Evolutionary conservation across 2,329 filamentous ascomycete species (phyloP).

Genomic region (Phialophora macrospora): DNA sequence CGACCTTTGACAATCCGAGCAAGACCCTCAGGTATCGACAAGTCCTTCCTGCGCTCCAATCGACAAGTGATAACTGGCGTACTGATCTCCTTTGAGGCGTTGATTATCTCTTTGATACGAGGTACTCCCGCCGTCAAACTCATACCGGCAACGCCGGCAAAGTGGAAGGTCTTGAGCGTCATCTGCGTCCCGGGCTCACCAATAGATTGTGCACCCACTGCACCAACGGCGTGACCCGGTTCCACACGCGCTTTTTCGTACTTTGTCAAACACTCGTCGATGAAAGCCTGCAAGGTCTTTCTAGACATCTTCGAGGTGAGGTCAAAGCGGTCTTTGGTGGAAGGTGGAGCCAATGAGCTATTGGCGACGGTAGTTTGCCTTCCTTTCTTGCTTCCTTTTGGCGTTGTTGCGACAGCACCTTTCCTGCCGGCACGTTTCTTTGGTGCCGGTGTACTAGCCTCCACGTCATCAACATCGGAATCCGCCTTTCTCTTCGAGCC

Average conservation of each 20-base stretch:
- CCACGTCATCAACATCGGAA: constrained; percentile 48
- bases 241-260: constrained; percentile 91
- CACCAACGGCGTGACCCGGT: constrained; percentile 92
- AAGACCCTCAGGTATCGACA: constrained; percentile 38
- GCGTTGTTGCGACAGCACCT: constrained; percentile 7
- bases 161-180: constrained; percentile 99
- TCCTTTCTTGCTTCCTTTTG: constrained; percentile 35
- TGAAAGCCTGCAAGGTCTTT: constrained; percentile 74
- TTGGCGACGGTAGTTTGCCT: constrained; percentile 21
- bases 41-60: constrained; percentile 48
- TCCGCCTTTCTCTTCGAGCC: constrained; percentile 29
- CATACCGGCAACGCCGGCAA: constrained; percentile 99
- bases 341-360: constrained; percentile 26
- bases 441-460: constrained; percentile 38
- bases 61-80: constrained; percentile 93
- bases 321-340: constrained; percentile 54
- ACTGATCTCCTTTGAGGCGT: constrained; percentile 90
- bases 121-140: constrained; percentile 99
- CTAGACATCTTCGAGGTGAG: constrained; percentile 83
- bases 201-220: constrained; percentile 95
- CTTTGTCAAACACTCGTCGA: constrained; percentile 81
- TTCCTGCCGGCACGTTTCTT: constrained; percentile 36
- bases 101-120: constrained; percentile 99
- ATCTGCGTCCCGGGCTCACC: constrained; percentile 98
- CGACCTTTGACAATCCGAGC: constrained; percentile 91